Evolutionary conservation across 2,329 filamentous ascomycete species (phyloP), one percentile per base, ranked within the genome.

Genomic region (Botryotinia calthae): DNA sequence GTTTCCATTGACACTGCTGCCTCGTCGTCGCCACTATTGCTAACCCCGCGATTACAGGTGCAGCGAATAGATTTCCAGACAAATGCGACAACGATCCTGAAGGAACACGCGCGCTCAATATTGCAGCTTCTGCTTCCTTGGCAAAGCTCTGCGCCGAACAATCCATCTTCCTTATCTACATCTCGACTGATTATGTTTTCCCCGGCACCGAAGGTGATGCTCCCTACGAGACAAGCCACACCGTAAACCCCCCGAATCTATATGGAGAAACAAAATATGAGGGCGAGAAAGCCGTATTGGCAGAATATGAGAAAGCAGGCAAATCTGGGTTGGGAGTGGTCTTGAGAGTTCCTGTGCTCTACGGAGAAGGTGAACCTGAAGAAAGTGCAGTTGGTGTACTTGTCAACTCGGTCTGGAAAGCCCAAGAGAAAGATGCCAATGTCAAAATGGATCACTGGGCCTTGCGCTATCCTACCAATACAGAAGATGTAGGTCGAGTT

Each of bases 381-480:
- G 94, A 97, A 82, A 96, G 93, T 78, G 93, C 95, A 0, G 88
- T 97, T 62, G 97, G 97, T 79, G 86, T 90, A 0, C 85, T 98
- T 65, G 87, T 97, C 82, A 92, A 95, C 70, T 84, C 87, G 0
- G 86, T 97, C 10, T 91, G 89, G 88, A 93, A 92, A 81, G 87
- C 90, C 0, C 92, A 95, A 80, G 87, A 90, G 67, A 83, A 85
- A 54, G 87, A 85, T 8, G 85, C 85, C 2, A 86, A 86, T 72
- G 85, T 94, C 58, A 90, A 88, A 80, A 95, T 97, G 90, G 94
- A 97, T 79, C 90, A 97, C 81, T 97, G 93, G 90, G 90, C 93
- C 1, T 83, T 92, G 68, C 88, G 94, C 42, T 97, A 93, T 83
- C 94, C 94, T 14, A 97, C 94, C 12, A 96, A 96, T 80, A 97